Evolutionary conservation across 306 rosid species (phyloP).

Genomic region (Ormosia semicastrata): DNA sequence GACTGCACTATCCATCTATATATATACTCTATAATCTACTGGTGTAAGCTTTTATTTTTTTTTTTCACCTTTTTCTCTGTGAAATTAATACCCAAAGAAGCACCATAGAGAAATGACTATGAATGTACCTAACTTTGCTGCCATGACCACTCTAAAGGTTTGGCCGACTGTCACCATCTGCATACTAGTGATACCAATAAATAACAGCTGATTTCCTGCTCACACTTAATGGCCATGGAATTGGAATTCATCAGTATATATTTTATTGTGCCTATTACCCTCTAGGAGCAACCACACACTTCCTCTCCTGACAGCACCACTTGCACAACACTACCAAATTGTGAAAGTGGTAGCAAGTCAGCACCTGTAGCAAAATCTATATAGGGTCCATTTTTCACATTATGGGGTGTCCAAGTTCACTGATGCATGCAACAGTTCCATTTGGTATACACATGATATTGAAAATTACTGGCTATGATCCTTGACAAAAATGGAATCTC

Average conservation of each 20-base stretch:
- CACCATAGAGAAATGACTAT: background rate
- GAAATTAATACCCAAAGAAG: background rate
- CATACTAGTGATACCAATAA: background rate
- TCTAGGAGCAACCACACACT: conserved; percentile 2
- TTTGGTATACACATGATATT: background rate
- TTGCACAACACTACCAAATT: conserved; percentile 25
- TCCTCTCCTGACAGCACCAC: conserved; percentile 19
- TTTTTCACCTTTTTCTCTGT: background rate
- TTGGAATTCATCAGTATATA: background rate
- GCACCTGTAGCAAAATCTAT: conserved; percentile 22
- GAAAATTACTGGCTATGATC: background rate
- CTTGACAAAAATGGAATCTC: conserved; percentile 41
- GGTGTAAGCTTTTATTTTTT: background rate
- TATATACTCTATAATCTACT: background rate
- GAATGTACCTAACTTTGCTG: conserved; percentile 19
- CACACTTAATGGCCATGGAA: background rate
- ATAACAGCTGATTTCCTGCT: background rate
- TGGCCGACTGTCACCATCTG: conserved; percentile 38
- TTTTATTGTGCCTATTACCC: background rate
- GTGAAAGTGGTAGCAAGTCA: conserved; percentile 38
- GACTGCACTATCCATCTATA: conserved; percentile 27
- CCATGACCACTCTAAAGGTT: conserved; percentile 20
- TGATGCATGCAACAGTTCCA: background rate
- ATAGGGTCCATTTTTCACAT: conserved; percentile 35
- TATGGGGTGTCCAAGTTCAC: conserved; percentile 35